Evolutionary conservation across 495 filamentous ascomycete species (phyloP), one percentile per base, ranked within the genome.

Genomic region (Penicillium alfredii): DNA sequence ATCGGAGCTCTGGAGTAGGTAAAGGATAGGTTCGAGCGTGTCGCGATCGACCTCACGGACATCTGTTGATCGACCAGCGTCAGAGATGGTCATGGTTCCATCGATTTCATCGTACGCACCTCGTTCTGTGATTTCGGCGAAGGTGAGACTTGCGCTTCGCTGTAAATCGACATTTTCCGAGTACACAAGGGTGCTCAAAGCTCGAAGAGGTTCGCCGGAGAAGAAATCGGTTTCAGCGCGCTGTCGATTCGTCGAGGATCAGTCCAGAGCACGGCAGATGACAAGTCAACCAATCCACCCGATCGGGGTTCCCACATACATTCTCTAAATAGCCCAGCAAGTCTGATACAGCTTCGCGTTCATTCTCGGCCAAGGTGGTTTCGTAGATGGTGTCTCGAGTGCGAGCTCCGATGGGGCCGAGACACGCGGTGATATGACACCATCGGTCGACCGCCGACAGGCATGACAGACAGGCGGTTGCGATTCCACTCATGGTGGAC

Each of bases 121-220:
- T 84, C 88, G 70, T 59, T 99, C 92, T 9, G 92, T 99, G 55
- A 99, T 97, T 59, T 99, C 92, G 17, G 92, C 92, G 69, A 99
- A 99, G 2, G 92, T 99, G 63, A 99, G 76, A 61, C 88, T 95
- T 9, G 92, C 92, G 63, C 93, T 97, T 42, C 92, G 77, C 63
- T 99, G 92, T 30, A 99, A 77, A 50, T 99, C 93, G 56, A 99
- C 87, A 70, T 99, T 99, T 53, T 97, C 88, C 26, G 93, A 97
- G 58, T 94, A 97, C 20, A 99, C 92, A 3, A 99, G 73, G 4
- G 88, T 97, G 66, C 84, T 94, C 28, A 99, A 68, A 24, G 92
- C 90, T 59, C 81, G 83, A 42, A 99, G 79, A n/a, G 92, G 92
- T 53, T 95, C 88, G 61, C 92, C 92, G 15, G 84, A 80, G 66